A percentile compares a stretch with the other conserved stretches of the same genome.
These are phyloP conservation scores for Brassica carinata DNA, from an alignment of 345 rosid genomes.

Conservation along the genomic window DNA sequence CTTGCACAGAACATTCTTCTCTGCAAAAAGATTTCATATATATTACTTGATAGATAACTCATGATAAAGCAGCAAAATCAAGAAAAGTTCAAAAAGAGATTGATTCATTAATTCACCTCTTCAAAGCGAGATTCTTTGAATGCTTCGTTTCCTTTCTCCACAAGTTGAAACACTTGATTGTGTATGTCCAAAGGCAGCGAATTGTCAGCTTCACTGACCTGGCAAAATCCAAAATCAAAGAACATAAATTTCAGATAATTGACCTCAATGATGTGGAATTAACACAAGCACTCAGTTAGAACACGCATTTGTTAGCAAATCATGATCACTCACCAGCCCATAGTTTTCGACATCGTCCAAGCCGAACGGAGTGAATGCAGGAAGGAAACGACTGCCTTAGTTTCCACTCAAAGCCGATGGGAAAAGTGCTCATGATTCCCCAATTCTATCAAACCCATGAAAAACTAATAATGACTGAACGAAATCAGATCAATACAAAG, in stretches of 20 bases:
- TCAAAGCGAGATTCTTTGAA: conserved; percentile 68
- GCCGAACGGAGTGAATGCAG: conserved; percentile 47
- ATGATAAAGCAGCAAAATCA: too few relatives aligned
- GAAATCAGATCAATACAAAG: too few relatives aligned
- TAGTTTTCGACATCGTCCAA: conserved; percentile 68
- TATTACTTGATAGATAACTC: background rate
- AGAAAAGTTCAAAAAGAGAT: background rate
- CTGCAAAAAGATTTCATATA: conserved; percentile 50
- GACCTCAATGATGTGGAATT: background rate
- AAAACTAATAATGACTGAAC: too few relatives aligned
- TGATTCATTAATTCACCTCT: conserved; percentile 48
- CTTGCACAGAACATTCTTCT: conserved; percentile 36
- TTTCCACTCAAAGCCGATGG: too few relatives aligned
- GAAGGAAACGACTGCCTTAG: conserved; percentile 18
- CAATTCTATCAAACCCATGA: too few relatives aligned
- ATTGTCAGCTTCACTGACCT: conserved; percentile 75
- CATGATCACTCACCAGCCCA: conserved; percentile 49
- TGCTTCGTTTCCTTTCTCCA: conserved; percentile 66
- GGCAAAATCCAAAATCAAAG: conserved; percentile 16
- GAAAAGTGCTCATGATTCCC: too few relatives aligned
- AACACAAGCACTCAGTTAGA: background rate
- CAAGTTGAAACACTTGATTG: conserved; percentile 62
- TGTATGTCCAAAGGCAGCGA: conserved; percentile 63
- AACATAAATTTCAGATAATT: background rate
- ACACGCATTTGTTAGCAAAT: conserved; percentile 7